A percentile compares a stretch with the other conserved stretches of the same genome.
These are phyloP conservation scores for Phytophthora syringae DNA, from an alignment of 352 stramenopile genomes.

Conservation along the genomic window DNA sequence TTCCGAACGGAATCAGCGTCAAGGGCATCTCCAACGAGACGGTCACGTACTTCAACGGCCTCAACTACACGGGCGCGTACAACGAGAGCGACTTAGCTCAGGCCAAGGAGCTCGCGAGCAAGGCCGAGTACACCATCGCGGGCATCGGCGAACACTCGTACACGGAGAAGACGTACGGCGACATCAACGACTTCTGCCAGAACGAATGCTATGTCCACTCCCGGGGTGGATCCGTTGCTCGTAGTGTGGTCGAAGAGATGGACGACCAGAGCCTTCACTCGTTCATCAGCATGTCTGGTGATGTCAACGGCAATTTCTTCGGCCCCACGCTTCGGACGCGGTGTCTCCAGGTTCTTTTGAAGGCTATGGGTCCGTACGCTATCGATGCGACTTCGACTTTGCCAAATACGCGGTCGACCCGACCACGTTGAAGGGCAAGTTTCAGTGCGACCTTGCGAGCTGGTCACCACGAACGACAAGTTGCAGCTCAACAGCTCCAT, in stretches of 20 bases:
- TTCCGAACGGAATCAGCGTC: constrained; percentile 53
- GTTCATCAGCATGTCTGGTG: constrained; percentile 56
- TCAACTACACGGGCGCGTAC: constrained; percentile 56
- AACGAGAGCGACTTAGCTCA: constrained; percentile 21
- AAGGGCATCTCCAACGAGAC: constrained; percentile 49
- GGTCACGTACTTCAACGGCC: constrained; percentile 56
- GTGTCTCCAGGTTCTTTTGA: constrained; percentile 42
- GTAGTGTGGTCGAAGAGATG: too few species aligned
- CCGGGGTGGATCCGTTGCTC: constrained; percentile 48
- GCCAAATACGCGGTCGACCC: constrained; percentile 41
- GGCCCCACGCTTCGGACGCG: constrained; percentile 44
- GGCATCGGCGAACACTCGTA: constrained; percentile 41
- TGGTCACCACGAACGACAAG: constrained; percentile 33
- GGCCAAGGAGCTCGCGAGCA: constrained; percentile 25
- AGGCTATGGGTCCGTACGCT: constrained; percentile 42
- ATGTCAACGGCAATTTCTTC: constrained; percentile 62
- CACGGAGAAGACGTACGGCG: constrained; percentile 73
- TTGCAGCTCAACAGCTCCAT: constrained; percentile 47
- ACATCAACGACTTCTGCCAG: constrained; percentile 78
- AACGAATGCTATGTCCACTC: constrained; percentile 55
- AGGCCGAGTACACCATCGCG: constrained; percentile 38
- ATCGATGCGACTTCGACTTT: constrained; percentile 50
- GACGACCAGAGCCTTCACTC: constrained; percentile 61
- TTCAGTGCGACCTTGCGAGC: constrained; percentile 50
- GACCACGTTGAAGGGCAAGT: constrained; percentile 40